Evolutionary conservation across 1,139 yeast species (phyloP), one percentile per base, ranked within the genome.

Genomic region (Scheffersomyces segobiensis): DNA sequence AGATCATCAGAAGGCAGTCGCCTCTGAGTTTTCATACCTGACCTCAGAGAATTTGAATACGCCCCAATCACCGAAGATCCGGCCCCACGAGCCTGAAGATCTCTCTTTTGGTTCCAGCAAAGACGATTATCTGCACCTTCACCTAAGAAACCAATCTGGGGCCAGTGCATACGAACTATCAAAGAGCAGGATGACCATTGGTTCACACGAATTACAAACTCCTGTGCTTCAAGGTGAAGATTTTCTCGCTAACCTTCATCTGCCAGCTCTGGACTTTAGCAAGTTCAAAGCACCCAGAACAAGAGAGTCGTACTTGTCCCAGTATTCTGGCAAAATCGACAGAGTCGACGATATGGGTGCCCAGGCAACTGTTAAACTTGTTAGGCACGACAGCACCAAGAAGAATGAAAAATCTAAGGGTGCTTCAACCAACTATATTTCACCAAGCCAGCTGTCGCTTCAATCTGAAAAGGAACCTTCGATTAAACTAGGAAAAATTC

Each of bases 221-320:
- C 53, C 22, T 10, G 42, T 32, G 42, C 42, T 32, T 4, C 42
- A 32, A 32, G 42, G 47, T 7, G 18, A 22, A 46, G 55, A 48
- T 19, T 46, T 49, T 8, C 52, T 19, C 22, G 26, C 49, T 6
- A 54, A 24, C 19, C 32, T 26, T 26, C 49, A 39, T 21, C 56
- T 46, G 14, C 54, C 56, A 3, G 39, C 21, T 8, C 42, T 39
- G 42, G 42, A 32, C 17, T 32, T 32, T 8, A 32, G 42, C 42
- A 24, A 48, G 14, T 49, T 50, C 24, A 51, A 39, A n/a, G 54
- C 46, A 42, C 52, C 54, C 53, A 49, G 39, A 49, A 52, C 24
- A 21, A 60, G 78, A 57, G 75, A 70, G 51, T 69, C 73, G 46
- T 65, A 69, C 56, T 61, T 72, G 60, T 73, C 77, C 14, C 74